These are phyloP conservation scores for Phytophthora fragariae DNA, from an alignment of 352 stramenopile genomes.

Conservation along the genomic window DNA sequence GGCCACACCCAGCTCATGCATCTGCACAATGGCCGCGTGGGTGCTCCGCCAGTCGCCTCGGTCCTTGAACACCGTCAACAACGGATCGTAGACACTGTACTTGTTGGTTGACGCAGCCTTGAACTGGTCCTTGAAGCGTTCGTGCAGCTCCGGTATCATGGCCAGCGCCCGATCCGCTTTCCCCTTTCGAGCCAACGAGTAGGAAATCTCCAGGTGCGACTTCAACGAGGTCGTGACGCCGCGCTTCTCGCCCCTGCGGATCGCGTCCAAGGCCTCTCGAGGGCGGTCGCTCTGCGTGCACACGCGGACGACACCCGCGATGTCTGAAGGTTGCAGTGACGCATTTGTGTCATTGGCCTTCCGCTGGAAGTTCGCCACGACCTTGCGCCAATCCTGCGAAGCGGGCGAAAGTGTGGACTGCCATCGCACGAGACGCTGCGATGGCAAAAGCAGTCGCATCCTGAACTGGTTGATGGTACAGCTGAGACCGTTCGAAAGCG, in stretches of 20 bases:
- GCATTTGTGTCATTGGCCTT: conserved; percentile 28
- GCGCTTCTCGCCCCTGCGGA: conserved; percentile 48
- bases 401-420: conserved; percentile 3
- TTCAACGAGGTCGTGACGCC: conserved; percentile 43
- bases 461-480: conserved; percentile 17
- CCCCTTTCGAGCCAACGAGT: conserved; percentile 56
- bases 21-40: conserved; percentile 65
- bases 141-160: conserved; percentile 41
- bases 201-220: conserved; percentile 59
- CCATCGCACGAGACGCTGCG: conserved; percentile 13
- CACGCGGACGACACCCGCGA: conserved; percentile 43
- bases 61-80: conserved; percentile 64
- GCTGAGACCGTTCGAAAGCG: conserved; percentile 18
- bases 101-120: conserved; percentile 14
- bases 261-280: conserved; percentile 60
- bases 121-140: conserved; percentile 33
- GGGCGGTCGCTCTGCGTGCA: conserved; percentile 56
- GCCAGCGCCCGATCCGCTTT: conserved; percentile 54
- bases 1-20: conserved; percentile 59
- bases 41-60: conserved; percentile 71
- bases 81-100: conserved; percentile 51
- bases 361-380: conserved; percentile 57
- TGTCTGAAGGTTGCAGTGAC: conserved; percentile 28
- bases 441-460: conserved; percentile 29
- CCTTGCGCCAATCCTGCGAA: conserved; percentile 51